Evolutionary conservation across 2,329 filamentous ascomycete genomes (phyloP).

Genomic region (Lojkania enalia): DNA sequence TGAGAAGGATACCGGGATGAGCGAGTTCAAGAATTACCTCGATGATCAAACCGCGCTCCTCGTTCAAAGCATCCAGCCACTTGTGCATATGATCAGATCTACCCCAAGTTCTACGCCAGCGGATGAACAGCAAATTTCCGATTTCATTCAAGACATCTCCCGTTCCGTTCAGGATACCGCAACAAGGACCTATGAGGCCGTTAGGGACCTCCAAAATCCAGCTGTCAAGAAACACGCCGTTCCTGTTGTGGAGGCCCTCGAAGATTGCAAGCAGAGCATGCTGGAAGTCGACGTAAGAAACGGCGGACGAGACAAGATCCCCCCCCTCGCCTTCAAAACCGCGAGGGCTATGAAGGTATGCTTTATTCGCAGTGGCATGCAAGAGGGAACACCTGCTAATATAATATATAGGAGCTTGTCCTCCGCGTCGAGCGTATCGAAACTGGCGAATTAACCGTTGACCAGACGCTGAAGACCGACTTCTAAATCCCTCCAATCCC

Average conservation of each 20-base stretch:
- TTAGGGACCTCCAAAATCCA: constrained; percentile 53
- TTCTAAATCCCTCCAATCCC: too few relatives aligned
- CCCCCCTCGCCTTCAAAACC: constrained; percentile 85
- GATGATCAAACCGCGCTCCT: constrained; percentile 81
- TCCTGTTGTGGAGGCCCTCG: constrained; percentile 60
- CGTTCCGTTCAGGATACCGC: constrained; percentile 72
- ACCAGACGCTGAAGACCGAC: constrained; percentile 37
- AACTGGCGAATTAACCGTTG: constrained; percentile 42
- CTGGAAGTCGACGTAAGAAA: constrained; percentile 63
- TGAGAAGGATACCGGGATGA: constrained; percentile 46
- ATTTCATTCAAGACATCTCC: constrained; percentile 72
- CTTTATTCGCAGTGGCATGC: neutral
- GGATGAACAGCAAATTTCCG: constrained; percentile 57
- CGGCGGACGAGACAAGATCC: constrained; percentile 67
- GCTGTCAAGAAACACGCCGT: constrained; percentile 55
- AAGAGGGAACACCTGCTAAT: constrained; percentile 15
- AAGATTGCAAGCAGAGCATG: constrained; percentile 66
- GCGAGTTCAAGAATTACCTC: constrained; percentile 72
- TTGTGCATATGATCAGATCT: constrained; percentile 69
- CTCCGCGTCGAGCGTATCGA: constrained; percentile 48
- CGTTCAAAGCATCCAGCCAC: constrained; percentile 78
- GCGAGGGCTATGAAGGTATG: constrained; percentile 74
- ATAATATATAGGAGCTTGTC: constrained; percentile 45
- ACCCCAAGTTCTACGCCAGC: constrained; percentile 30
- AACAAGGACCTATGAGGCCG: constrained; percentile 61